Evolutionary conservation across 2,329 filamentous ascomycete species (phyloP).

Genomic region (Diaporthe helianthi): DNA sequence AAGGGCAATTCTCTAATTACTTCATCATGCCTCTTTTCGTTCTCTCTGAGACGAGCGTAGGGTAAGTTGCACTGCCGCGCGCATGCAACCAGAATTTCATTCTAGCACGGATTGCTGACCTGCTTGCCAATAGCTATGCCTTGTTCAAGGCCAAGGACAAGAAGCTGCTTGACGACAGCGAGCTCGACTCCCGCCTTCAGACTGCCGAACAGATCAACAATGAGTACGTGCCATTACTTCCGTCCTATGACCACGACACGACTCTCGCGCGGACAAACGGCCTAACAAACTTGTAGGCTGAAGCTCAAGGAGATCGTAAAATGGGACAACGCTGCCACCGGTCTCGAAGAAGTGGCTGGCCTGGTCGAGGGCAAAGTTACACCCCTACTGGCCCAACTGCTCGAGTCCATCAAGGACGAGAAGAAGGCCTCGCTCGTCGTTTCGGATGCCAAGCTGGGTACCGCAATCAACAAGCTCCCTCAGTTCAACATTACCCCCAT

Average conservation of each 20-base stretch:
- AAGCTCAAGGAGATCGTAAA: constrained; percentile 98
- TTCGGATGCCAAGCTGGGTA: constrained; percentile 89
- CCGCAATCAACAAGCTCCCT: constrained; percentile 90
- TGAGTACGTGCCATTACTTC: constrained; percentile 66
- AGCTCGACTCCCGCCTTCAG: constrained; percentile 75
- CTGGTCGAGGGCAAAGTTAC: constrained; percentile 95
- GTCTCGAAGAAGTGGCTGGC: constrained; percentile 87
- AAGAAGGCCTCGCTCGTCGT: constrained; percentile 96
- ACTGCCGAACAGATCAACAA: constrained; percentile 86
- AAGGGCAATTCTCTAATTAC: constrained; percentile 35
- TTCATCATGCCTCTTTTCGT: constrained; percentile 86
- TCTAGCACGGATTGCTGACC: constrained; percentile 36
- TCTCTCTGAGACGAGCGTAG: constrained; percentile 89
- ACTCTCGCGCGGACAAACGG: neutral
- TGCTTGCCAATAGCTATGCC: constrained; percentile 74
- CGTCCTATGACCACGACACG: neutral
- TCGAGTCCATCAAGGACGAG: constrained; percentile 93
- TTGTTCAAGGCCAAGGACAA: constrained; percentile 99
- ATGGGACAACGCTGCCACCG: constrained; percentile 91
- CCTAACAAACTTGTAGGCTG: constrained; percentile 60
- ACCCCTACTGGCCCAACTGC: constrained; percentile 79
- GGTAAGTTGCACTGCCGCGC: constrained; percentile 53
- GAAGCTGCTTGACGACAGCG: constrained; percentile 85
- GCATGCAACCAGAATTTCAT: neutral
- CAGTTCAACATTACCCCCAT: constrained; percentile 85